A percentile compares a stretch with the other conserved stretches of the same genome.
phyloP scores from a whole-genome alignment of 768 basidiomycete genomes.

The Cyclocybe cylindracea region DNA sequence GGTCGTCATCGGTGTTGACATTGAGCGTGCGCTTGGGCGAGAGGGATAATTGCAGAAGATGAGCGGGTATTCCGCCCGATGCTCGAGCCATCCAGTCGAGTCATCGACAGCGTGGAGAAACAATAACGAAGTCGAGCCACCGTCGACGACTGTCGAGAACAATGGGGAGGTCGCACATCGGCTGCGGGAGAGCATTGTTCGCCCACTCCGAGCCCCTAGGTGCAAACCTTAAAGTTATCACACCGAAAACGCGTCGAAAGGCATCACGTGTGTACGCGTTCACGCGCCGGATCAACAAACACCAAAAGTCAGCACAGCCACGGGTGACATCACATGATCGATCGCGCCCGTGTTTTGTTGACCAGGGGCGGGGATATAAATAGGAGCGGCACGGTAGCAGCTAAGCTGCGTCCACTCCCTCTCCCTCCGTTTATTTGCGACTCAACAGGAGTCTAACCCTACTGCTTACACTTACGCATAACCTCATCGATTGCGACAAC shows the following conservation, averaged over 20 bases:
- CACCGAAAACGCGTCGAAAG: slow-evolving; percentile 15
- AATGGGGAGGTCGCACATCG: too few relatives aligned
- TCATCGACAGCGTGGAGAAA: too few relatives aligned
- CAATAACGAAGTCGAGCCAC: too few relatives aligned
- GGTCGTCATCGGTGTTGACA: too few relatives aligned
- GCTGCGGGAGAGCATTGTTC: too few relatives aligned
- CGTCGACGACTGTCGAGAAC: too few relatives aligned
- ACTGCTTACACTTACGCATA: slow-evolving; percentile 2
- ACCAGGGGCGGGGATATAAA: slow-evolving; percentile 28
- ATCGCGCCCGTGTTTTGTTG: slow-evolving; percentile 11
- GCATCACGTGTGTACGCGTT: slow-evolving; percentile 11
- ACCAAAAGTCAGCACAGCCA: slow-evolving; percentile 42
- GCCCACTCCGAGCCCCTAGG: too few relatives aligned
- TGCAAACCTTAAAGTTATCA: too few relatives aligned
- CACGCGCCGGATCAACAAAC: slow-evolving; percentile 37
- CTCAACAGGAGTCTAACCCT: slow-evolving; percentile 1
- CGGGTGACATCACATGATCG: slow-evolving; percentile 15
- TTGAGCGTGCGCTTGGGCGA: too few relatives aligned
- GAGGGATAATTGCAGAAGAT: too few relatives aligned
- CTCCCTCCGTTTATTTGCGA: slow-evolving; percentile 1
- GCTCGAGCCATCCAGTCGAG: too few relatives aligned
- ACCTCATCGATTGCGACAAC: background rate
- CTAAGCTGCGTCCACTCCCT: slow-evolving; percentile 1
- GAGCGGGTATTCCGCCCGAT: too few relatives aligned
- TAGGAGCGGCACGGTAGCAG: slow-evolving; percentile 12